Evolutionary conservation across 139 green algal genomes (phyloP), one percentile per base, ranked within the genome.

Genomic region (Chlamydomonas sp.): DNA sequence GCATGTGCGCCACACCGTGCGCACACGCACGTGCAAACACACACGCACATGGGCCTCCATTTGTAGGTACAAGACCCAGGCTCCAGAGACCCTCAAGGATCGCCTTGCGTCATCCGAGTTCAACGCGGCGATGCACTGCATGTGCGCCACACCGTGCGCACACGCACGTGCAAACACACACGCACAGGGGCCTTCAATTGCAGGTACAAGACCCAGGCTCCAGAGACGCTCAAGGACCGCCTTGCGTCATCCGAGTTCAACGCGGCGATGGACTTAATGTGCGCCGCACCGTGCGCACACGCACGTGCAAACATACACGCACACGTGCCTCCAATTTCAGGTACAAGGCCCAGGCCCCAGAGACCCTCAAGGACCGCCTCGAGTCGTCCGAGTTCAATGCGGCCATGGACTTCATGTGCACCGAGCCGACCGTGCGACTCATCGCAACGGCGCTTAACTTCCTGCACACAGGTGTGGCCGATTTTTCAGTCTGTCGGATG

Each of bases 401-500:
- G 2, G 73, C 76, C 1, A 31, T 76, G 49, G 76, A 82, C 63
- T 54, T 78, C 30, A 57, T 82, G 35, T 61, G 43, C 30, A 63
- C 47, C 35, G 72, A 78, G 29, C 5, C 8, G 34, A 72, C 48
- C 39, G 30, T 78, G 6, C 48, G 62, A 22, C 58, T 83, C 60
- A 71, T 80, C 36, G 62, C 71, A 57, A 83, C 77, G 4, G 38
- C 75, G 2, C 20, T 76, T 54, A 79, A 79, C 65, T 83, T 80
- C 70, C 36, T 83, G 66, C 73, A 83, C 49, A 48, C 76, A 31
- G 77, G n/a, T n/a, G n/a, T n/a, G n/a, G n/a, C n/a, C n/a, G n/a
- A n/a, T n/a, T n/a, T n/a, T n/a, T n/a, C n/a, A n/a, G n/a, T n/a
- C n/a, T n/a, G n/a, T n/a, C n/a, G n/a, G n/a, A n/a, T n/a, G n/a